phyloP scores from a whole-genome alignment of 2,329 filamentous ascomycete species.

The Chaetothyriales sp. region DNA sequence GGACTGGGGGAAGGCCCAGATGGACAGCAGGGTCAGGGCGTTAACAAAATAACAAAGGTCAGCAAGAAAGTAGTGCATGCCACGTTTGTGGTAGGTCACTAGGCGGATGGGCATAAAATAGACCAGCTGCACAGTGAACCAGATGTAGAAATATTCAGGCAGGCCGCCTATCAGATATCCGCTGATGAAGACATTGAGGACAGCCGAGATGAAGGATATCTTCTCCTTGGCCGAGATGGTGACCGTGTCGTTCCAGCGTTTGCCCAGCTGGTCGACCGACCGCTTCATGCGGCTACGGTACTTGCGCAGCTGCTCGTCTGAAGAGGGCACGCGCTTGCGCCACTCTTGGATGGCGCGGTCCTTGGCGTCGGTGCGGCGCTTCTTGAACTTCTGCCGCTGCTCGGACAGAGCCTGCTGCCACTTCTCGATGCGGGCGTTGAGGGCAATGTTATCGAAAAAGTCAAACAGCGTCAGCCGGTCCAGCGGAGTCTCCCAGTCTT shows the following conservation, averaged over 20 bases:
- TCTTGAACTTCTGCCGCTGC: conserved; percentile 72
- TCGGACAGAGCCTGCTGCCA: conserved; percentile 67
- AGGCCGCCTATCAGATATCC: conserved; percentile 81
- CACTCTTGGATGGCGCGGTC: conserved; percentile 86
- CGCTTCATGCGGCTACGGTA: conserved; percentile 77
- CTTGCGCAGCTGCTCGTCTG: conserved; percentile 82
- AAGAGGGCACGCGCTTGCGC: conserved; percentile 68
- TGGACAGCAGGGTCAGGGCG: conserved; percentile 59
- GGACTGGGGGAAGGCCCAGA: conserved; percentile 82
- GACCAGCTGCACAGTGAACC: conserved; percentile 74
- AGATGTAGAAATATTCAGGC: conserved; percentile 75
- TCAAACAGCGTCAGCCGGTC: conserved; percentile 87
- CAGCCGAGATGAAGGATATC: conserved; percentile 85
- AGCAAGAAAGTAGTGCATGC: conserved; percentile 92
- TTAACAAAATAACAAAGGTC: conserved; percentile 99
- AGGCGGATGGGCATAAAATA: conserved; percentile 97
- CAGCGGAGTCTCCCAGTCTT: conserved; percentile 73
- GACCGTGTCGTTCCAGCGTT: conserved; percentile 77
- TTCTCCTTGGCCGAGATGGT: conserved; percentile 84
- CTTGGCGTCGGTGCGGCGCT: conserved; percentile 65
- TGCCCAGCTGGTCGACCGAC: conserved; percentile 74
- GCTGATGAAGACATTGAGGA: conserved; percentile 93
- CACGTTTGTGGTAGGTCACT: conserved; percentile 77
- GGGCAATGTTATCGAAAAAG: conserved; percentile 77
- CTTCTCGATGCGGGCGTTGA: conserved; percentile 81